Evolutionary conservation across 2,329 filamentous ascomycete genomes (phyloP).

Genomic region (Ophiostoma australiae): DNA sequence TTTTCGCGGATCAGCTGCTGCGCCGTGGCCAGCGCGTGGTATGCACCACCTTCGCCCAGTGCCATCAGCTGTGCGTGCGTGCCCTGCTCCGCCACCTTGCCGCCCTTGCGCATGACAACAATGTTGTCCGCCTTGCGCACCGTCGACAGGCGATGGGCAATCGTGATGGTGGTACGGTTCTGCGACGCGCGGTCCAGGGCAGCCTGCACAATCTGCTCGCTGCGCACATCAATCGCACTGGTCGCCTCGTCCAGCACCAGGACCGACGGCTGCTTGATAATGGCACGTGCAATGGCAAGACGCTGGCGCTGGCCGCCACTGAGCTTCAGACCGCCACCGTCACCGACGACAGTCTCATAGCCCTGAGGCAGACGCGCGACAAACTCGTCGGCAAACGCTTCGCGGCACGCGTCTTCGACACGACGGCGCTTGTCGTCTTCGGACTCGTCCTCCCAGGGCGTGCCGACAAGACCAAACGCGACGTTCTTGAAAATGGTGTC

Average conservation of each 20-base stretch:
- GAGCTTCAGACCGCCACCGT: constrained; percentile 73
- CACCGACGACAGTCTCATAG: constrained; percentile 70
- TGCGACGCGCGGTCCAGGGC: constrained; percentile 32
- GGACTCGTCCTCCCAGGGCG: constrained; percentile 36
- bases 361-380: constrained; percentile 60
- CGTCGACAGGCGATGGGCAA: constrained; percentile 50
- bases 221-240: constrained; percentile 49
- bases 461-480: constrained; percentile 45
- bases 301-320: constrained; percentile 75
- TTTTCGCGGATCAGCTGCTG: constrained; percentile 47
- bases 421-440: constrained; percentile 47
- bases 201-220: constrained; percentile 33
- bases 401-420: constrained; percentile 59
- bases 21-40: constrained; percentile 61
- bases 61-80: constrained; percentile 67
- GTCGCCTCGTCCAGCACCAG: constrained; percentile 34
- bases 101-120: constrained; percentile 69
- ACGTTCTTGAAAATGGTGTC: constrained; percentile 51
- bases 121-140: constrained; percentile 76
- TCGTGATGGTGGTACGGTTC: constrained; percentile 40
- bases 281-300: constrained; percentile 51
- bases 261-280: constrained; percentile 32
- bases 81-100: constrained; percentile 66
- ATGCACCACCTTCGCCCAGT: constrained; percentile 55
- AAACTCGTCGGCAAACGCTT: constrained; percentile 67